A percentile compares a stretch with the other conserved stretches of the same genome.
Evolutionary conservation across 2,329 filamentous ascomycete genomes (phyloP).

Genomic region (Verticillium nubilum): DNA sequence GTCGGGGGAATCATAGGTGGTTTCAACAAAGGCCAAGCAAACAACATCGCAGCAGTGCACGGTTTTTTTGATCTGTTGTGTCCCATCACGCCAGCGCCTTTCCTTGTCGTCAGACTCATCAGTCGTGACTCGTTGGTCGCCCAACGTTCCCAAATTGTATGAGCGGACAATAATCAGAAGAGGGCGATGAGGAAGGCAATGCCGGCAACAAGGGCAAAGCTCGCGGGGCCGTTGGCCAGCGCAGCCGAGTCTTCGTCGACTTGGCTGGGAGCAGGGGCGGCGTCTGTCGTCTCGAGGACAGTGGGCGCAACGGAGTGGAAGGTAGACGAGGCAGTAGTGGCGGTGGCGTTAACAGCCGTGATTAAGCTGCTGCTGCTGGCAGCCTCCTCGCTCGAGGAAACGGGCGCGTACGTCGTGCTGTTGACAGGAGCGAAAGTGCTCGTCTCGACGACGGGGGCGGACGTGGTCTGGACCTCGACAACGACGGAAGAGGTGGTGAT

Average conservation of each 20-base stretch:
- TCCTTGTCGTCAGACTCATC: slow-evolving; percentile 9
- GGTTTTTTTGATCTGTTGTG: background rate
- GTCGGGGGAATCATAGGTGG: slow-evolving; percentile 9
- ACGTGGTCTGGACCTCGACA: background rate
- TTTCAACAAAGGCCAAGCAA: slow-evolving; percentile 6
- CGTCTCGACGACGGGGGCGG: background rate
- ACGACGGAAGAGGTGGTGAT: background rate
- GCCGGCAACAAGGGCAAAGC: slow-evolving; percentile 8
- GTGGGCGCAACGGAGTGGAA: background rate
- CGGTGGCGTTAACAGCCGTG: background rate
- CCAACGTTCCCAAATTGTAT: slow-evolving; percentile 9
- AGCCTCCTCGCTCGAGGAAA: background rate
- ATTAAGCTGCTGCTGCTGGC: background rate
- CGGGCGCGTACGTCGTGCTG: background rate
- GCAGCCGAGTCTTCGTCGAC: slow-evolving; percentile 3
- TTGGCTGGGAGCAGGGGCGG: slow-evolving; percentile 4
- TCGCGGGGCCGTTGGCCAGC: slow-evolving; percentile 5
- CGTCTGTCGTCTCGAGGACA: background rate
- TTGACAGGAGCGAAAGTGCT: background rate
- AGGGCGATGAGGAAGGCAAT: slow-evolving; percentile 11
- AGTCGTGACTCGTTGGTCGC: slow-evolving; percentile 8
- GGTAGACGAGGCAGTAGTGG: background rate
- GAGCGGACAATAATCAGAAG: slow-evolving; percentile 7
- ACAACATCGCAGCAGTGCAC: slow-evolving; percentile 13
- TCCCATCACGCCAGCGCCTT: slow-evolving; percentile 5